Evolutionary conservation across 208 protist genomes (phyloP).

Genomic region (Wallacemonas sp.): DNA sequence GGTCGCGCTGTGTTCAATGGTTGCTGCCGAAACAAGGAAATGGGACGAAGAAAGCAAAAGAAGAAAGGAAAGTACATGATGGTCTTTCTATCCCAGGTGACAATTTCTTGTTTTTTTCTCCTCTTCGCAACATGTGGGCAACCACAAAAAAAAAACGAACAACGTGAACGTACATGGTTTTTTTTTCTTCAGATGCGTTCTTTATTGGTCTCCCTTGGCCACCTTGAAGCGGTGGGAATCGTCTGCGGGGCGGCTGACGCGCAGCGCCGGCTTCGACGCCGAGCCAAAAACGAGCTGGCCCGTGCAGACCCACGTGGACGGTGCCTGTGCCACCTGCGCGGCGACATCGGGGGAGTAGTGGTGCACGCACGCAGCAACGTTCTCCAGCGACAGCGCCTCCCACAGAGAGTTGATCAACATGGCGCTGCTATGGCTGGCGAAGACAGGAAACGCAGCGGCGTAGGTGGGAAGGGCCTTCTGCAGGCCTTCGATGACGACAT

Average conservation of each 20-base stretch:
- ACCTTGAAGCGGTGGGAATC: constrained; percentile 47
- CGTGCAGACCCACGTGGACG: constrained; percentile 41
- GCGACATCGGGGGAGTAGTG: constrained; percentile 62
- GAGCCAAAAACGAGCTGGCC: constrained; percentile 66
- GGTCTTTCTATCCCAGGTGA: too few species aligned
- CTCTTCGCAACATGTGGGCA: too few species aligned
- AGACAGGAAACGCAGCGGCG: constrained; percentile 39
- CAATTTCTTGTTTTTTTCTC: too few species aligned
- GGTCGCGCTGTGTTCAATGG: too few species aligned
- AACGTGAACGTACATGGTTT: too few species aligned
- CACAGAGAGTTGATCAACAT: constrained; percentile 60
- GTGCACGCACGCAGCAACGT: constrained; percentile 50
- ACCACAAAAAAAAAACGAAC: too few species aligned
- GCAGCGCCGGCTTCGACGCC: constrained; percentile 33
- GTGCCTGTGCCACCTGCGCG: constrained; percentile 30
- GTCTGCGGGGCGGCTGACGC: constrained; percentile 36
- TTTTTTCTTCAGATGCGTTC: not conserved
- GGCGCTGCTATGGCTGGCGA: constrained; percentile 38
- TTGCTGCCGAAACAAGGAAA: too few species aligned
- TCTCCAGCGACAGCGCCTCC: constrained; percentile 42
- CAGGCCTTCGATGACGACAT: constrained; percentile 25
- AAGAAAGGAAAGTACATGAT: too few species aligned
- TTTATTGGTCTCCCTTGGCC: constrained; percentile 21
- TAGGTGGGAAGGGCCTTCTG: constrained; percentile 48
- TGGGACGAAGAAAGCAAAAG: too few species aligned